These are phyloP conservation scores for Coleophoma crateriformis DNA, from an alignment of 2,329 filamentous ascomycete genomes.

Conservation along the genomic window DNA sequence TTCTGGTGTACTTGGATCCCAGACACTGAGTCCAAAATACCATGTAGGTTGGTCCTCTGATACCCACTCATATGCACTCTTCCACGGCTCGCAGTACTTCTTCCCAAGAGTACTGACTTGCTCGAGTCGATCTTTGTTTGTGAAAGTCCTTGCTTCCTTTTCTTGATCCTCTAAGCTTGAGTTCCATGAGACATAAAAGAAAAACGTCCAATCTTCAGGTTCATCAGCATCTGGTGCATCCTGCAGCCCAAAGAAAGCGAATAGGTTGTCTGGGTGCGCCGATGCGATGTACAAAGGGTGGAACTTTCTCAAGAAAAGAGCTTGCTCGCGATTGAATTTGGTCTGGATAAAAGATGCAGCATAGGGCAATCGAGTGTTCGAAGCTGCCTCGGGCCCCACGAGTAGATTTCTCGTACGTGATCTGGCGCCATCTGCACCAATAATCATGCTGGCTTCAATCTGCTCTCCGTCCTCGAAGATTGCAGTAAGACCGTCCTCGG, in stretches of 20 bases:
- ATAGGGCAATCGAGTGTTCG: conserved; percentile 34
- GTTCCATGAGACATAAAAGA: conserved; percentile 42
- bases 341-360: conserved; percentile 38
- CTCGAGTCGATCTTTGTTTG: conserved; percentile 29
- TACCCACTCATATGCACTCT: conserved; percentile 30
- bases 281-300: conserved; percentile 37
- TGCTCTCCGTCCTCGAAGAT: conserved; percentile 26
- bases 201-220: conserved; percentile 37
- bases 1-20: conserved; percentile 25
- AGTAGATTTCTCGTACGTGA: conserved; percentile 24
- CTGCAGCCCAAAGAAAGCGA: conserved; percentile 40
- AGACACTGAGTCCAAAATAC: conserved; percentile 23
- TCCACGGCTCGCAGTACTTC: conserved; percentile 37
- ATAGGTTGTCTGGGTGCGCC: conserved; percentile 36
- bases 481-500: conserved; percentile 16
- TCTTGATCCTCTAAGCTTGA: conserved; percentile 34
- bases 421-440: conserved; percentile 29
- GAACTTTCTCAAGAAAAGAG: conserved; percentile 34
- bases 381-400: conserved; percentile 22
- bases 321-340: conserved; percentile 34
- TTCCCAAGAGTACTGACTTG: conserved; percentile 34
- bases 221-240: conserved; percentile 30
- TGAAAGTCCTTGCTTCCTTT: conserved; percentile 24
- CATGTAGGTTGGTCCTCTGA: conserved; percentile 24
- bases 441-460: conserved; percentile 21